Conservation (phyloP, 129 eudicot species). For the sunflower (Helianthus annuus) region HanXRQr2.0-SUNRISE NC_035442.2:31072353-31072852, state of each 20-base stretch:
- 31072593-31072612: neutral
- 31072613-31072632: no score
- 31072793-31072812: no score
- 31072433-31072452: constrained; percentile 4
- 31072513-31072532: neutral
- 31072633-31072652: no score
- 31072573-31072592: neutral
- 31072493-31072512: neutral
- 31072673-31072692: no score
- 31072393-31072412: constrained; percentile 46
- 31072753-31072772: no score
- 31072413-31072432: neutral
- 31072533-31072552: neutral
- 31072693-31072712: no score
- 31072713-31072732: no score
- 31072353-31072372: constrained; percentile 75
- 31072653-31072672: no score
- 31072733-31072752: no score
- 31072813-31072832: no score
- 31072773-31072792: no score
- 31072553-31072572: neutral
- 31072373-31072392: constrained; percentile 93
- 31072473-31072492: neutral
- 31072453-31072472: neutral
- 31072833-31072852: no score